These are phyloP conservation scores for Penicillium paneum DNA, from an alignment of 2,329 filamentous ascomycete genomes.

Conservation along the genomic window DNA sequence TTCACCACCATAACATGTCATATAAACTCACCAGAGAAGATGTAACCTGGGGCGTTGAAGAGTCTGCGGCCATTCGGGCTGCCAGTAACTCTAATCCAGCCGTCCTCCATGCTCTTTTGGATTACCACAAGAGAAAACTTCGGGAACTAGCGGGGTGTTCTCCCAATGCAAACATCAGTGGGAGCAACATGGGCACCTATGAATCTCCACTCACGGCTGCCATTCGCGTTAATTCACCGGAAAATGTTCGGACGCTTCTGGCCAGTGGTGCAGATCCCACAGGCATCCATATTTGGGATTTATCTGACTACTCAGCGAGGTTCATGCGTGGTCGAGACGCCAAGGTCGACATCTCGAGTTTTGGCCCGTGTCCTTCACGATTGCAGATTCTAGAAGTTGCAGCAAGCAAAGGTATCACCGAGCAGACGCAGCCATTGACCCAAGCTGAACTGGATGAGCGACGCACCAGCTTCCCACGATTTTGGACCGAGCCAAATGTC, in stretches of 20 bases:
- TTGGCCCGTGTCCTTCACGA: not conserved
- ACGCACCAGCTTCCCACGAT: not conserved
- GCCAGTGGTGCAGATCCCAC: not conserved
- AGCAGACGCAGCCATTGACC: not conserved
- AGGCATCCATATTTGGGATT: not conserved
- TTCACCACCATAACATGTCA: not conserved
- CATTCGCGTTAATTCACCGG: not conserved
- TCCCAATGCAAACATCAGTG: not conserved
- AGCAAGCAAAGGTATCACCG: not conserved
- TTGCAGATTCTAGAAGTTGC: not conserved
- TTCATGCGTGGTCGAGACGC: not conserved
- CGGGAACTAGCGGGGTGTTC: not conserved
- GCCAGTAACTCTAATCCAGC: not conserved
- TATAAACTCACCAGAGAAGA: slow-evolving; percentile 2
- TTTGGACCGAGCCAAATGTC: slow-evolving; percentile 1
- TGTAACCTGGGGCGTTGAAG: not conserved
- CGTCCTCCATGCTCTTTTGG: not conserved
- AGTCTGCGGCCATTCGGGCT: not conserved
- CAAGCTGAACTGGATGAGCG: not conserved
- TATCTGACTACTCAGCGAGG: not conserved
- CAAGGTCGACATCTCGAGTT: not conserved
- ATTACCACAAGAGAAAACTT: not conserved
- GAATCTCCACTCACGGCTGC: not conserved
- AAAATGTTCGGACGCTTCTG: not conserved
- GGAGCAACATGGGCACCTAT: not conserved